Conservation (phyloP, 768 basidiomycete species). For the Cantharellus cinnabarinus region DNA sequence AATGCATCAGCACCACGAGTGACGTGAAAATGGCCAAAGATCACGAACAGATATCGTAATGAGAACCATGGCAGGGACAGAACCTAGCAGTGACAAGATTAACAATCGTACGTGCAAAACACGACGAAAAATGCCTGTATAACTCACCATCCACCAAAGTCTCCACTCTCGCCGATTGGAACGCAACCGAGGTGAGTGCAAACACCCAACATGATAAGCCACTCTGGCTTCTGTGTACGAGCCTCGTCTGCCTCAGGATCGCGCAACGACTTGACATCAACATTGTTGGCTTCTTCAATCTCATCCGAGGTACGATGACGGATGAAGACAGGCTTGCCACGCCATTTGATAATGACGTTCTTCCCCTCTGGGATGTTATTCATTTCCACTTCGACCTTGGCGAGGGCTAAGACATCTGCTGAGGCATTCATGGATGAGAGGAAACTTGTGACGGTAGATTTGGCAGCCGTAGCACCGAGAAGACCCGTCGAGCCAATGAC, state of each 20-base stretch:
- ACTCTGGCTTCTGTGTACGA: constrained; percentile 85
- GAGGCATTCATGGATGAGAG: constrained; percentile 91
- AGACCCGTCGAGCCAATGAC: constrained; percentile 85
- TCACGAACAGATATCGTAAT: constrained; percentile 80
- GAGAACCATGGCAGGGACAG: constrained; percentile 98
- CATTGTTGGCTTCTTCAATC: constrained; percentile 74
- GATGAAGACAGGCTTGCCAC: constrained; percentile 99
- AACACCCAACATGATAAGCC: constrained; percentile 82
- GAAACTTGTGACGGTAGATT: constrained; percentile 85
- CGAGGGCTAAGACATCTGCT: constrained; percentile 91
- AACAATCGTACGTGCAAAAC: background rate
- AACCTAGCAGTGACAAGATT: constrained; percentile 28
- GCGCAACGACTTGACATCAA: constrained; percentile 71
- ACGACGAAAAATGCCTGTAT: background rate
- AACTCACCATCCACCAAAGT: constrained; percentile 87
- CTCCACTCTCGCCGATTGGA: constrained; percentile 92
- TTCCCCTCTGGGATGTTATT: constrained; percentile 85
- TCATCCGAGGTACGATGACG: constrained; percentile 83
- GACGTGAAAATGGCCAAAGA: background rate
- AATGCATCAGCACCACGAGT: constrained; percentile 2
- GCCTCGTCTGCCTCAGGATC: constrained; percentile 85
- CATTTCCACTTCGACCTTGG: constrained; percentile 93
- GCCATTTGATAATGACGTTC: constrained; percentile 96
- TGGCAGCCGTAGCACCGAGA: constrained; percentile 83
- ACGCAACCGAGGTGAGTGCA: constrained; percentile 99